Evolutionary conservation across 2,329 filamentous ascomycete genomes (phyloP).

Genomic region (Xylaria sp.): DNA sequence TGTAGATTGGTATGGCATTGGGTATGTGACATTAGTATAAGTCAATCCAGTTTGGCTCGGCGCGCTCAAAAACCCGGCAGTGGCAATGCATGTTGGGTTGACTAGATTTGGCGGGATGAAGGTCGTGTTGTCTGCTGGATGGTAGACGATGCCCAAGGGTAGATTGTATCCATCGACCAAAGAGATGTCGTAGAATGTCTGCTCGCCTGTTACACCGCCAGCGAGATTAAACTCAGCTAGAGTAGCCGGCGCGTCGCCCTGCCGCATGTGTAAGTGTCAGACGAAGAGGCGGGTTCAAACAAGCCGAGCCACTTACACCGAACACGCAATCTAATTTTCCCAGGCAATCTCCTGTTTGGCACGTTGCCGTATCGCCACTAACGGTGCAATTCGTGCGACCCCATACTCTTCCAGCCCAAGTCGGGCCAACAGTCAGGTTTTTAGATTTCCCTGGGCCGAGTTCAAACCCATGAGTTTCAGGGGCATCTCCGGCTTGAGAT

Average conservation of each 20-base stretch:
- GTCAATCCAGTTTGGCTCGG: conserved; percentile 64
- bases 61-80: conserved; percentile 68
- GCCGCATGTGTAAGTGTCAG: conserved; percentile 15
- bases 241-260: conserved; percentile 79
- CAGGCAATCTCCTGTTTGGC: conserved; percentile 80
- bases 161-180: conserved; percentile 88
- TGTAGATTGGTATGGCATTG: conserved; percentile 72
- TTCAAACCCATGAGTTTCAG: conserved; percentile 74
- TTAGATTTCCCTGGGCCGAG: conserved; percentile 67
- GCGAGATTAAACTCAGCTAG: conserved; percentile 83
- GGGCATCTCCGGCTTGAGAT: conserved; percentile 76
- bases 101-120: conserved; percentile 80
- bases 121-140: conserved; percentile 68
- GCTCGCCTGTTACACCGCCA: conserved; percentile 66
- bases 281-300: not conserved
- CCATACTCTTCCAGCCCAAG: conserved; percentile 87
- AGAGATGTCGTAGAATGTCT: conserved; percentile 86
- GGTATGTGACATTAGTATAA: conserved; percentile 72
- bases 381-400: conserved; percentile 86
- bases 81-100: conserved; percentile 81
- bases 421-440: conserved; percentile 71
- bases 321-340: conserved; percentile 74
- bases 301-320: conserved; percentile 63
- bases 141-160: conserved; percentile 71
- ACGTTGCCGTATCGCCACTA: conserved; percentile 72